Percentiles rank a stretch among this genome's conserved stretches.
Conservation (phyloP, 1,284 basidiomycete genomes). For the Athelia psychrophila region DNA sequence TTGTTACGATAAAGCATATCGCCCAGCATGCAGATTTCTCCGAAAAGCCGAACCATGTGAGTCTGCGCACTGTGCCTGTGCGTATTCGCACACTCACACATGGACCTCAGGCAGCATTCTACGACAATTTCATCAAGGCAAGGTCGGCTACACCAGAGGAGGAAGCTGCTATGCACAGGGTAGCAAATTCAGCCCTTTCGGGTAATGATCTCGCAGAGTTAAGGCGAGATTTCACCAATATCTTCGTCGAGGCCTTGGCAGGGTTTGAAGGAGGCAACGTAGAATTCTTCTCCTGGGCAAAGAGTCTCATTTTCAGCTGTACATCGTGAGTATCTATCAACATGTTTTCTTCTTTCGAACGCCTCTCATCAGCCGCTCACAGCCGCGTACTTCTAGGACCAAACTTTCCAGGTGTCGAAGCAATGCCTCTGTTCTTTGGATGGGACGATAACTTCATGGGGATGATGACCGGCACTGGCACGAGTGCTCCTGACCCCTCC, state of each 20-base stretch:
- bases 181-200: neutral
- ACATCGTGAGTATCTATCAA: neutral
- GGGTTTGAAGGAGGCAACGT: neutral
- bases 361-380: too few relatives aligned
- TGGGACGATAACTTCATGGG: neutral
- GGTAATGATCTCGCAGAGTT: neutral
- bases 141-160: neutral
- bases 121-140: too few relatives aligned
- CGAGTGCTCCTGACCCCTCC: too few relatives aligned
- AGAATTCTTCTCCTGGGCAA: neutral
- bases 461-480: neutral
- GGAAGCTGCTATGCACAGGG: neutral
- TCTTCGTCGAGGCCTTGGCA: neutral
- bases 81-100: too few relatives aligned
- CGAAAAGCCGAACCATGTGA: neutral
- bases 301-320: neutral
- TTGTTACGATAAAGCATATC: neutral
- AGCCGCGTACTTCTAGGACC: neutral
- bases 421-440: neutral
- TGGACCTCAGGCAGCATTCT: too few relatives aligned
- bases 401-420: neutral
- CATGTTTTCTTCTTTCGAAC: neutral
- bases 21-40: neutral
- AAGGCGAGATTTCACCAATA: neutral
- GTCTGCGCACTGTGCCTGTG: too few relatives aligned